Evolutionary conservation across 2,329 filamentous ascomycete genomes (phyloP), one percentile per base, ranked within the genome.

Genomic region (Fusarium siculi): DNA sequence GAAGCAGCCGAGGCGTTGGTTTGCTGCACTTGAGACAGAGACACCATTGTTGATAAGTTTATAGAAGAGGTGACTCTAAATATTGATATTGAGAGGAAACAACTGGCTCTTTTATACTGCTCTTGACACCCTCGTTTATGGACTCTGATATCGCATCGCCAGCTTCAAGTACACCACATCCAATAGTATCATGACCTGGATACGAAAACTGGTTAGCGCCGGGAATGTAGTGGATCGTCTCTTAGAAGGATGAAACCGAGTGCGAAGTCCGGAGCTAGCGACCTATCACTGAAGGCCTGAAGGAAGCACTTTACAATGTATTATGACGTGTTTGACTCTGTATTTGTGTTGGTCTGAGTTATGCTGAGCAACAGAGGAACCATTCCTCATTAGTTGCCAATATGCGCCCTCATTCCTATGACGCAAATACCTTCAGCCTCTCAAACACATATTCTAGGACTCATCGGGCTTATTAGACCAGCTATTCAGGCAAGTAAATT

Each of bases 161-260:
- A 28, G 34, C 50, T 53, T 36, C 28, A n/a, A 21, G 19, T 37
- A 54, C 34, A 36, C 23, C 14, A 19, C 15, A 37, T 47, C 47
- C 65, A 68, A 68, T 68, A 34, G 37, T 15, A 19, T 18, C 40
- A 16, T 39, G 46, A 49, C 23, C 15, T 54, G 43, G 34, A 77
- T 73, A 77, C 76, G 68, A 74, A 76, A 68, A 34, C 15, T 50
- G 56, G 68, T 67, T 77, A 76, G 76, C 70, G 66, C 36, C 46
- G 63, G 49, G 16, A 9, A 14, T 18, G 23, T 44, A 39, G 47
- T 59, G 55, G 37, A 54, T 18, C 25, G 18, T 32, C 28, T 14
- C 36, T 36, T 10, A 44, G 58, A 44, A 39, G 42, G 36, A 53
- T 21, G 14, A 44, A 55, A 43, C 59, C 68, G 64, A 76, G 43